Percentiles rank a stretch among this genome's conserved stretches.
Conservation (phyloP, 1,284 basidiomycete genomes). For the Cryptococcus floricola region DNA sequence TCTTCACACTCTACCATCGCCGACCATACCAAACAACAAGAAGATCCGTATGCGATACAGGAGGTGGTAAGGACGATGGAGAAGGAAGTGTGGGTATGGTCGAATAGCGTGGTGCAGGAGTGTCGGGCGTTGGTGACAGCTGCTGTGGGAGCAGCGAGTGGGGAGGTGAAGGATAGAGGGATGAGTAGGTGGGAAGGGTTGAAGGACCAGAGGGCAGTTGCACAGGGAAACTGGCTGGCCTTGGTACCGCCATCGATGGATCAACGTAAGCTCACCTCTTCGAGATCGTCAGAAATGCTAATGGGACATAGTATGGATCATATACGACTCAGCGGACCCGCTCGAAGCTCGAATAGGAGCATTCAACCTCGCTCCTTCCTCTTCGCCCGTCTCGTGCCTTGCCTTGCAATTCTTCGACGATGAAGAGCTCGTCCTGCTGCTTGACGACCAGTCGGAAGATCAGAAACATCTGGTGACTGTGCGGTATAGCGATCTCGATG, state of each 20-base stretch:
- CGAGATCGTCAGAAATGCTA: neutral
- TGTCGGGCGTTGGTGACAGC: constrained; percentile 12
- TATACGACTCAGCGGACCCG: neutral
- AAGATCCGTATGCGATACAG: neutral
- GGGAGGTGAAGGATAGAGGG: neutral
- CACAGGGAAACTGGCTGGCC: constrained; percentile 2
- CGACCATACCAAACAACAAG: constrained; percentile 3
- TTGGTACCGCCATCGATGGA: neutral
- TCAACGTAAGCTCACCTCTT: constrained; percentile 3
- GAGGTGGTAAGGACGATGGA: constrained; percentile 10
- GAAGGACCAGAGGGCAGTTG: constrained; percentile 1
- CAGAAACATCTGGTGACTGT: constrained; percentile 24
- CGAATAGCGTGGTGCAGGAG: constrained; percentile 14
- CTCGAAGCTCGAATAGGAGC: neutral
- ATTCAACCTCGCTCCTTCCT: neutral
- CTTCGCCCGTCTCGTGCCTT: constrained; percentile 8
- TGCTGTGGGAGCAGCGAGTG: constrained; percentile 1
- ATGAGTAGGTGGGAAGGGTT: constrained; percentile 1
- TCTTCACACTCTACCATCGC: constrained; percentile 12
- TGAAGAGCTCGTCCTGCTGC: constrained; percentile 31
- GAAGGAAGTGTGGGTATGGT: constrained; percentile 30
- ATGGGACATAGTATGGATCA: constrained; percentile 10
- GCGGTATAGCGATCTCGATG: constrained; percentile 10
- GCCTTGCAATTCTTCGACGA: constrained; percentile 41
- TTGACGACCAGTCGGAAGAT: constrained; percentile 7